These are phyloP conservation scores for Aspergillus pseudoglaucus DNA, from an alignment of 2,329 filamentous ascomycete genomes.

Conservation along the genomic window DNA sequence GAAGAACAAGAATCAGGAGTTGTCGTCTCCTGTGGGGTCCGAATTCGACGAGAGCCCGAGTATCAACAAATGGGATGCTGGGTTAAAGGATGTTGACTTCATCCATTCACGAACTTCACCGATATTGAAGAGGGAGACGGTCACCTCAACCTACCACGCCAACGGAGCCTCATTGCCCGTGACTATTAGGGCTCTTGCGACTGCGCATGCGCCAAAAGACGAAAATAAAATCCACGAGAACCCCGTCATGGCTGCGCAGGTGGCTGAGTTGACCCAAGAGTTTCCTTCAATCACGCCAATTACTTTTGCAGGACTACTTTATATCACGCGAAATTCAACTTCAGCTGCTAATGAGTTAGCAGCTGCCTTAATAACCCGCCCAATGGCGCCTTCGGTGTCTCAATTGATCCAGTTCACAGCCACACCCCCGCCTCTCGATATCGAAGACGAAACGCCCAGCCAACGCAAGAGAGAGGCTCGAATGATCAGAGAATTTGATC, in stretches of 20 bases:
- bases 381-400: constrained; percentile 20
- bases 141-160: constrained; percentile 54
- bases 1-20: constrained; percentile 21
- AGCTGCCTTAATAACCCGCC: constrained; percentile 43
- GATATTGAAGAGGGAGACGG: constrained; percentile 39
- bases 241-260: constrained; percentile 41
- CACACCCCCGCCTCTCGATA: constrained; percentile 14
- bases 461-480: constrained; percentile 5
- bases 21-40: constrained; percentile 7
- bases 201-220: constrained; percentile 36
- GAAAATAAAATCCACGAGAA: constrained; percentile 35
- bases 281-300: constrained; percentile 47
- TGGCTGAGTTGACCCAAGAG: constrained; percentile 48
- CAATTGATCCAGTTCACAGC: constrained; percentile 42
- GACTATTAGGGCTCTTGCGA: constrained; percentile 52
- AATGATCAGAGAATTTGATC: constrained; percentile 13
- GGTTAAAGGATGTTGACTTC: constrained; percentile 54
- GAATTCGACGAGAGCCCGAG: constrained; percentile 7
- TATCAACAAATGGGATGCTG: constrained; percentile 54
- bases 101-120: constrained; percentile 48
- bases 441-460: constrained; percentile 17
- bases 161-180: constrained; percentile 50
- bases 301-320: constrained; percentile 49
- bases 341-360: constrained; percentile 56
- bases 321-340: constrained; percentile 51